Evolutionary conservation across 371 early-diverging fungal species (phyloP), one percentile per base, ranked within the genome.

Genomic region (Mucor piriformis): DNA sequence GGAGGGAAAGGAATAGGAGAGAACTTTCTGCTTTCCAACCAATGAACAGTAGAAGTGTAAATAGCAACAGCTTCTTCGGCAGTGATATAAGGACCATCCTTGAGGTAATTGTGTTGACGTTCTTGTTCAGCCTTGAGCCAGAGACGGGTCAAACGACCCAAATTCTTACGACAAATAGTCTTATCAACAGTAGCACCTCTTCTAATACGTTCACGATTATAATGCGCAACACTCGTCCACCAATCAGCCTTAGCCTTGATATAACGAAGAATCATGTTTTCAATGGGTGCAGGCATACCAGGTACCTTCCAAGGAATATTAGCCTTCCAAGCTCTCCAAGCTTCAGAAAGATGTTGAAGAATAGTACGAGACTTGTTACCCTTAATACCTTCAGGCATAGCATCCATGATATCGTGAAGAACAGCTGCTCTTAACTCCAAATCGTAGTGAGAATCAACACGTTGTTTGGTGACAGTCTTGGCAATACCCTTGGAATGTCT

Each of bases 151-250:
- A 99, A 82, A 65, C 98, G 93, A 56, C 99, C 99, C 70, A 98
- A 81, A 73, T 97, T 97, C 87, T 99, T 99, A 71, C 95, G 94
- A 56, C 92, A 92, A 13, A 97, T 95, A 10, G 97, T 96, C 80
- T 99, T 99, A 76, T 99, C 99, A 27, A 96, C 97, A 11, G 99
- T 99, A n/a, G 99, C 97, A 69, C 98, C 99, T 66, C 96, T 91
- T 51, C 95, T 90, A 69, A 99, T 96, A 79, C 99, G 95, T 74
- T 98, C 97, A 72, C 99, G 92, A 78, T 97, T 98, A 75, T 96
- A 97, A 73, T 99, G 95, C 11, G 98, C 90, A 34, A 95, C 97
- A 37, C 92, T 92, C 3, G 97, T 97, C 98, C 99, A 99, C 98
- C 99, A 98, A 73, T 98, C 98, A 27, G 99, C 97, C 84, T 98